Conservation (phyloP, 441 rosid species). For the Iberis amara region DNA sequence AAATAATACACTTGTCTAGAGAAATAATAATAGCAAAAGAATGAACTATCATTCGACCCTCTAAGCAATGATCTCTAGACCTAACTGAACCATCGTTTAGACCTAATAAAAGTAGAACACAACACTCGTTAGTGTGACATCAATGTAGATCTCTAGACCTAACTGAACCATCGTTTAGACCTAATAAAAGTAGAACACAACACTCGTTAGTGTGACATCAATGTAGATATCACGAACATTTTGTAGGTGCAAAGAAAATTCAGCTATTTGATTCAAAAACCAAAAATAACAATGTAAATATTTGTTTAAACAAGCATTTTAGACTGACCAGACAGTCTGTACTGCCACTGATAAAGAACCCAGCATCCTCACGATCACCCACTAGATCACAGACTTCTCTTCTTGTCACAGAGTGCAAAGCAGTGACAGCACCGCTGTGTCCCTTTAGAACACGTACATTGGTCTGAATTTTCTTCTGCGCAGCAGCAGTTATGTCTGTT, state of each 20-base stretch:
- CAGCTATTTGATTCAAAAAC: not conserved
- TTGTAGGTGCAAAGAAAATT: constrained; percentile 14
- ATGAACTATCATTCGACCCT: constrained; percentile 8
- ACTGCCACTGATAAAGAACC: constrained; percentile 98
- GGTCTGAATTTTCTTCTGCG: constrained; percentile 87
- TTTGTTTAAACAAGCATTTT: constrained; percentile 19
- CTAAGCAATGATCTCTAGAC: constrained; percentile 15
- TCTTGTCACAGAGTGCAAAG: constrained; percentile 93
- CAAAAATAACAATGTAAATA: constrained; percentile 15
- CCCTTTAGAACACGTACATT: constrained; percentile 89
- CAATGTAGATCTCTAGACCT: constrained; percentile 2
- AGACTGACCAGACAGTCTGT: constrained; percentile 67
- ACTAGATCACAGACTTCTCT: constrained; percentile 98
- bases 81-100: constrained; percentile 2
- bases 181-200: constrained; percentile 7
- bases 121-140: constrained; percentile 11
- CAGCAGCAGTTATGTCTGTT: constrained; percentile 64
- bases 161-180: constrained; percentile 1
- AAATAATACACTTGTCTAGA: constrained; percentile 3
- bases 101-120: constrained; percentile 4
- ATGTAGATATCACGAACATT: constrained; percentile 2
- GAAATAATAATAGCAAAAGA: constrained; percentile 3
- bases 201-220: constrained; percentile 10
- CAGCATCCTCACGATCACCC: constrained; percentile 99
- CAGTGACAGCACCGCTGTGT: constrained; percentile 87